These are phyloP conservation scores for Lentithecium fluviatile DNA, from an alignment of 495 filamentous ascomycete genomes.

Conservation along the genomic window DNA sequence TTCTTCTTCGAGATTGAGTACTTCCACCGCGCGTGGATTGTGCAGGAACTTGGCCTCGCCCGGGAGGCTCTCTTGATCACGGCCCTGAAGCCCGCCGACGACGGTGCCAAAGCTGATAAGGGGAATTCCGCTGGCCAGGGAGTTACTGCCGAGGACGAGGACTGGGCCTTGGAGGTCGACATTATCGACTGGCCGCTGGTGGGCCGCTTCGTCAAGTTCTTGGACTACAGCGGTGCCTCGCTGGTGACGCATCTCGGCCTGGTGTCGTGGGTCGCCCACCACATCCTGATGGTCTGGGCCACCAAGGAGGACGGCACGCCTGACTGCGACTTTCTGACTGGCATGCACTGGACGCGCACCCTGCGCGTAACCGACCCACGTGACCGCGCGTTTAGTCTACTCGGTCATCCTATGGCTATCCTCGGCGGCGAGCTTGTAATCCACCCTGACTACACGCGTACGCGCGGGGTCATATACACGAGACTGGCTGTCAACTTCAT, in stretches of 20 bases:
- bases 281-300: constrained; percentile 1
- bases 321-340: constrained; percentile 5
- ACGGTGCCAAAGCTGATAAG: background rate
- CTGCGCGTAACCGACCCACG: constrained; percentile 6
- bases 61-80: background rate
- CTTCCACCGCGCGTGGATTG: constrained; percentile 8
- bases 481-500: constrained; percentile 1
- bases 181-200: background rate
- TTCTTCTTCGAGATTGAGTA: constrained; percentile 8
- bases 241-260: constrained; percentile 3
- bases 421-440: background rate
- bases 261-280: background rate
- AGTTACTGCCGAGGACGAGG: background rate
- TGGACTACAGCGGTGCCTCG: constrained; percentile 6
- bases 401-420: constrained; percentile 1
- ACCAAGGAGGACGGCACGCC: constrained; percentile 1
- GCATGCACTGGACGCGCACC: constrained; percentile 1
- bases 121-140: background rate
- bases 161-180: background rate
- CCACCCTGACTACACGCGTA: background rate
- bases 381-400: background rate
- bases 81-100: background rate
- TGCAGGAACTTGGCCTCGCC: constrained; percentile 7
- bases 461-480: constrained; percentile 1
- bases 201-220: background rate